These are phyloP conservation scores for Petunia hybrid DNA, from an alignment of 305 asterid genomes.

Conservation along the genomic window DNA sequence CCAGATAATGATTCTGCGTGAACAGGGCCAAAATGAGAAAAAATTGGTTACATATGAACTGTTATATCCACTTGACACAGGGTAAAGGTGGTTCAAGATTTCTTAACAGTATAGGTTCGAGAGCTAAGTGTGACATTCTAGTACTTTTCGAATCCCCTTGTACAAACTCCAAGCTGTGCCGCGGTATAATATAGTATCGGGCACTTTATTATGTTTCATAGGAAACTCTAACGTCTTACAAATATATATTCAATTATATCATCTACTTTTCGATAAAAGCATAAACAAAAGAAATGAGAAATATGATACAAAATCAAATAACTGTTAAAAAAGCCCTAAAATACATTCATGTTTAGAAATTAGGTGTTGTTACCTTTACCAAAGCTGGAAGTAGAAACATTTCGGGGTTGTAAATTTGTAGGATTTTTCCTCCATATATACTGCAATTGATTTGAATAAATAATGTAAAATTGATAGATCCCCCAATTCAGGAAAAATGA, in stretches of 20 bases:
- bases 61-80: too few relatives aligned
- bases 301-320: not conserved
- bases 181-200: not conserved
- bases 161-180: too few relatives aligned
- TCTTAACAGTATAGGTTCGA: too few relatives aligned
- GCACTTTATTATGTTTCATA: not conserved
- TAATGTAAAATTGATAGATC: not conserved
- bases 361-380: slow-evolving; percentile 30
- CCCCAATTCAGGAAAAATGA: not conserved
- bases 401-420: slow-evolving; percentile 32
- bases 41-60: too few relatives aligned
- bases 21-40: too few relatives aligned
- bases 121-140: too few relatives aligned
- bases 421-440: slow-evolving; percentile 33
- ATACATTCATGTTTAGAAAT: not conserved
- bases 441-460: slow-evolving; percentile 17
- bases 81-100: too few relatives aligned
- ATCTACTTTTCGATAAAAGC: too few relatives aligned
- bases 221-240: not conserved
- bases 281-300: too few relatives aligned
- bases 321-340: not conserved
- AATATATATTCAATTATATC: too few relatives aligned
- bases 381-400: slow-evolving; percentile 38
- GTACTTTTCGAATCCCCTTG: too few relatives aligned
- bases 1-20: too few relatives aligned